Percentiles rank a stretch among this genome's conserved stretches.
phyloP scores from a whole-genome alignment of 129 eudicot genomes.

The Tagetes patula region DNA sequence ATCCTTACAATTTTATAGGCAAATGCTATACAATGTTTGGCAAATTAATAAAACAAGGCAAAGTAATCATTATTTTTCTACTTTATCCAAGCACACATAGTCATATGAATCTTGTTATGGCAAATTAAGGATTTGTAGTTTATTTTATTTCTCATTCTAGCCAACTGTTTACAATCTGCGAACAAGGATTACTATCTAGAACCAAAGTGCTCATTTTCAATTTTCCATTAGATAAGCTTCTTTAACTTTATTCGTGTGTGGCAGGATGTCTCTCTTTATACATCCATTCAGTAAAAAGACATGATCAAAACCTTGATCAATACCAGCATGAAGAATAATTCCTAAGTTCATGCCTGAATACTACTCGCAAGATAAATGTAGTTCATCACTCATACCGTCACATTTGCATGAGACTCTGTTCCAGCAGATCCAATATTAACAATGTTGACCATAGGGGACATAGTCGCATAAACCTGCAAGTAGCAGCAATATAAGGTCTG shows the following conservation, averaged over 20 bases:
- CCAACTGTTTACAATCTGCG: neutral
- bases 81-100: neutral
- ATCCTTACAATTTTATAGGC: neutral
- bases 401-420: constrained; percentile 75
- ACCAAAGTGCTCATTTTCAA: constrained; percentile 3
- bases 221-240: neutral
- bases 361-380: constrained; percentile 6
- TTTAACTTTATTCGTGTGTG: neutral
- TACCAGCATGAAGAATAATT: neutral
- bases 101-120: neutral
- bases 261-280: constrained; percentile 8
- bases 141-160: neutral
- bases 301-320: neutral
- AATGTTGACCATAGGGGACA: constrained; percentile 84
- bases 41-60: neutral
- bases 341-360: neutral
- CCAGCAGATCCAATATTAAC: constrained; percentile 75
- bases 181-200: neutral
- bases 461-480: constrained; percentile 88
- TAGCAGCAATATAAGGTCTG: constrained; percentile 18
- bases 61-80: neutral
- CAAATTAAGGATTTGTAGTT: neutral
- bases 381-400: constrained; percentile 53
- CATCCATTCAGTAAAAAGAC: constrained; percentile 10
- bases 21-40: neutral